These are phyloP conservation scores for Fistulinella prunicolor DNA, from an alignment of 768 basidiomycete genomes.

Conservation along the genomic window DNA sequence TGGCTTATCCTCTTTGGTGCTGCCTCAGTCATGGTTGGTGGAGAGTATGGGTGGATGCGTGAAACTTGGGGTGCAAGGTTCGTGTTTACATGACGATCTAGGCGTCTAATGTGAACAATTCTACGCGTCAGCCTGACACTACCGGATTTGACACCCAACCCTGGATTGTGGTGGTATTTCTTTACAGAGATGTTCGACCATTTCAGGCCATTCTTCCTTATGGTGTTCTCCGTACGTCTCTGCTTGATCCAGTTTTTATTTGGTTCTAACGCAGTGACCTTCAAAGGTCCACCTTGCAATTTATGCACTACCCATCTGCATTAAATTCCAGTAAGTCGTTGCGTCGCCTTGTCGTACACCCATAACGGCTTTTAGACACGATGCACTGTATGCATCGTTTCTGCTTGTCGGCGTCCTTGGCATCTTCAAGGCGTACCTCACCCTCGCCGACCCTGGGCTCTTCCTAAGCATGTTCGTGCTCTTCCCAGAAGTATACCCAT, in stretches of 20 bases:
- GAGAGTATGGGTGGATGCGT: conserved; percentile 63
- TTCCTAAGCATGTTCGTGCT: conserved; percentile 78
- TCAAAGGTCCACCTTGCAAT: conserved; percentile 76
- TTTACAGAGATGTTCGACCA: conserved; percentile 99
- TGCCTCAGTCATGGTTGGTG: conserved; percentile 54
- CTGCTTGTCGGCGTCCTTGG: conserved; percentile 73
- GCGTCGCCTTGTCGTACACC: neutral
- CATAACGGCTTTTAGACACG: conserved; percentile 50
- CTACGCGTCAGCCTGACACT: conserved; percentile 58
- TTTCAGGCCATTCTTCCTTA: conserved; percentile 92
- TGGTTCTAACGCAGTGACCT: neutral
- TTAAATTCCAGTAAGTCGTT: conserved; percentile 74
- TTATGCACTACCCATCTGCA: conserved; percentile 79
- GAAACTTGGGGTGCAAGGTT: conserved; percentile 88
- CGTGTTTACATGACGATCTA: conserved; percentile 5
- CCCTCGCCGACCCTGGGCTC: conserved; percentile 83
- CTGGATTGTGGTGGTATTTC: conserved; percentile 98
- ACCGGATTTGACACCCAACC: conserved; percentile 89
- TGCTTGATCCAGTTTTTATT: neutral
- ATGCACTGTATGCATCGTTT: conserved; percentile 78
- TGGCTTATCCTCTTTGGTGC: conserved; percentile 41
- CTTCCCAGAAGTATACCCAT: conserved; percentile 80
- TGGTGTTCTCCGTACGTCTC: conserved; percentile 80
- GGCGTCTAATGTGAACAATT: neutral
- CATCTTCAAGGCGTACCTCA: conserved; percentile 90